phyloP scores from a whole-genome alignment of 2,329 filamentous ascomycete genomes.

The Lachnellula hyalina region DNA sequence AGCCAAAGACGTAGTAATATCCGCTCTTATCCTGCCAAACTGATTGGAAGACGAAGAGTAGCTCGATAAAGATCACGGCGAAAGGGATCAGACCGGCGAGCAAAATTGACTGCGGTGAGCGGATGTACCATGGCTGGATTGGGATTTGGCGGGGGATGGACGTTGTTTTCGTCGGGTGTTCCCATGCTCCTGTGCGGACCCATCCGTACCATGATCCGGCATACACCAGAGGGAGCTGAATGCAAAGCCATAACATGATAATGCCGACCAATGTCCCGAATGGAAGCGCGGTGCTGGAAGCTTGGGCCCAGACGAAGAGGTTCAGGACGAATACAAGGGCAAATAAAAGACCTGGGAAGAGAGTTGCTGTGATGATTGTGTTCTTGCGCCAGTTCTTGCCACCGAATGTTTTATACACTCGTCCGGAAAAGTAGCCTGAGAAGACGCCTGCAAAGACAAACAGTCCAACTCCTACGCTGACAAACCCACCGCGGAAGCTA shows the following conservation, averaged over 20 bases:
- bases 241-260: constrained; percentile 72
- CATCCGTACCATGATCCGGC: constrained; percentile 74
- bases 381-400: constrained; percentile 72
- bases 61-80: constrained; percentile 81
- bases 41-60: constrained; percentile 81
- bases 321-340: constrained; percentile 73
- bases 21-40: constrained; percentile 87
- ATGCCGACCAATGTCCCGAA: constrained; percentile 73
- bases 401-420: constrained; percentile 78
- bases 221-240: constrained; percentile 82
- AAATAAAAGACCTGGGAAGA: constrained; percentile 77
- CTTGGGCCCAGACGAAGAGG: constrained; percentile 85
- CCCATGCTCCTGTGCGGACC: constrained; percentile 61
- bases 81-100: constrained; percentile 77
- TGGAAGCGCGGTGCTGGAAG: constrained; percentile 80
- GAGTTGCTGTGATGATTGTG: constrained; percentile 66
- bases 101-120: constrained; percentile 57
- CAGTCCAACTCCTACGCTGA: constrained; percentile 75
- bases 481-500: constrained; percentile 83
- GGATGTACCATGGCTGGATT: constrained; percentile 68
- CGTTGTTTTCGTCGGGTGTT: constrained; percentile 75
- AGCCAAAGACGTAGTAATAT: constrained; percentile 90
- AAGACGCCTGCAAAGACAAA: constrained; percentile 80
- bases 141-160: constrained; percentile 69
- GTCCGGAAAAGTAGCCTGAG: constrained; percentile 81